Evolutionary conservation across 1,284 basidiomycete genomes (phyloP).

Genomic region (Golubevia sp.): DNA sequence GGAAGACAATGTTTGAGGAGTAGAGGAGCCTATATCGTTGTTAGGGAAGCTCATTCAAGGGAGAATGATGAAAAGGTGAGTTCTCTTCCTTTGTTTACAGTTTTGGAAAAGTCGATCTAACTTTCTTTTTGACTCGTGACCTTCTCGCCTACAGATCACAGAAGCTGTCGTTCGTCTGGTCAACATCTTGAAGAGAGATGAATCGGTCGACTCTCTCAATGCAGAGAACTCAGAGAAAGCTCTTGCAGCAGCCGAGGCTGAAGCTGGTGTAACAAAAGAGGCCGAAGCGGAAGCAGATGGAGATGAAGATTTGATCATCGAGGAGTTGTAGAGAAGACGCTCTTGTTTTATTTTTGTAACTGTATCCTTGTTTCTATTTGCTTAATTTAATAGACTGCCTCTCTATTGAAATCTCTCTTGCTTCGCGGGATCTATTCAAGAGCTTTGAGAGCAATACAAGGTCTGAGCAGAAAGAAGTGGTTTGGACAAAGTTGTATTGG

Average conservation of each 20-base stretch:
- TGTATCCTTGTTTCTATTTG: no score
- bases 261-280: slow-evolving; percentile 6
- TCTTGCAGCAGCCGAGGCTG: slow-evolving; percentile 12
- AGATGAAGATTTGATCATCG: slow-evolving; percentile 50
- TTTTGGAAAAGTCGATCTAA: no score
- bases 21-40: slow-evolving; percentile 84
- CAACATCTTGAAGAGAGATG: slow-evolving; percentile 56
- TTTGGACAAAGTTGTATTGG: no score
- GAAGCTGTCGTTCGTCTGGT: slow-evolving; percentile 55
- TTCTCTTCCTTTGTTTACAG: slow-evolving; percentile 6
- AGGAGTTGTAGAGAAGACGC: slow-evolving; percentile 42
- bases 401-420: no score
- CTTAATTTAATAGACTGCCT: no score
- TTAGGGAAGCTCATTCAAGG: slow-evolving; percentile 77
- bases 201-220: slow-evolving; percentile 35
- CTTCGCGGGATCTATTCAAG: no score
- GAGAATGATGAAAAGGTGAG: slow-evolving; percentile 79
- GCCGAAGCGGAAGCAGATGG: slow-evolving; percentile 5
- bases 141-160: slow-evolving; percentile 22
- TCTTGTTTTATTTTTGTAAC: no score
- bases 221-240: slow-evolving; percentile 25
- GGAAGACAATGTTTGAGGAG: slow-evolving; percentile 80
- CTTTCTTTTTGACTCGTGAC: no score
- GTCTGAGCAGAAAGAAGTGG: no score
- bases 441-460: no score